phyloP scores from a whole-genome alignment of 1,284 basidiomycete species.

The Ustilago hordei region DNA sequence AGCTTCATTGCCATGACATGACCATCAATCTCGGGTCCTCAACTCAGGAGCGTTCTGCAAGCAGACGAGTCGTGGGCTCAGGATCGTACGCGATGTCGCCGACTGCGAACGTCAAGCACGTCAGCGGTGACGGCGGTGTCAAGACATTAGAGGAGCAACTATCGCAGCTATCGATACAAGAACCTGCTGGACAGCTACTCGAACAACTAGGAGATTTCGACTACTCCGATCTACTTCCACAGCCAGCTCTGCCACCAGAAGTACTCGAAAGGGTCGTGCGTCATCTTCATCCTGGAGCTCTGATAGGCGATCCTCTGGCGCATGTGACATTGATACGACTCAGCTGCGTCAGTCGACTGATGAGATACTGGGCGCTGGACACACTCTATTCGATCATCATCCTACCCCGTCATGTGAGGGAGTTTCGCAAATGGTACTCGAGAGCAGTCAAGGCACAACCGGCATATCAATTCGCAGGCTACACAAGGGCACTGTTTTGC shows the following conservation, averaged over 20 bases:
- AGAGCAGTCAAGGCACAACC: conserved; percentile 54
- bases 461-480: conserved; percentile 57
- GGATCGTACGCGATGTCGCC: conserved; percentile 26
- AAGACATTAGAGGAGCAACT: conserved; percentile 19
- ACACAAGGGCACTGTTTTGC: conserved; percentile 56
- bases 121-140: background rate
- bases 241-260: conserved; percentile 58
- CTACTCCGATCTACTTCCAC: conserved; percentile 24
- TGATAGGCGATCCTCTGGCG: conserved; percentile 49
- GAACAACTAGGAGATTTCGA: conserved; percentile 26
- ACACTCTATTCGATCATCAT: conserved; percentile 61
- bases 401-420: conserved; percentile 64
- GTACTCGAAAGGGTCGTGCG: conserved; percentile 51
- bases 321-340: conserved; percentile 53
- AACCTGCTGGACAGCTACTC: conserved; percentile 27
- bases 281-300: conserved; percentile 40
- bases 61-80: conserved; percentile 34
- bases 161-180: conserved; percentile 22
- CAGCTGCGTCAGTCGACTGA: conserved; percentile 46
- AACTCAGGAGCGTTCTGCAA: conserved; percentile 33
- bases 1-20: conserved; percentile 22
- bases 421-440: conserved; percentile 65
- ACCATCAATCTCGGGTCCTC: conserved; percentile 9
- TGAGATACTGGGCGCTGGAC: conserved; percentile 58
- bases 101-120: background rate